Evolutionary conservation across 2,329 filamentous ascomycete species (phyloP).

Genomic region (Fusarium stilboides): DNA sequence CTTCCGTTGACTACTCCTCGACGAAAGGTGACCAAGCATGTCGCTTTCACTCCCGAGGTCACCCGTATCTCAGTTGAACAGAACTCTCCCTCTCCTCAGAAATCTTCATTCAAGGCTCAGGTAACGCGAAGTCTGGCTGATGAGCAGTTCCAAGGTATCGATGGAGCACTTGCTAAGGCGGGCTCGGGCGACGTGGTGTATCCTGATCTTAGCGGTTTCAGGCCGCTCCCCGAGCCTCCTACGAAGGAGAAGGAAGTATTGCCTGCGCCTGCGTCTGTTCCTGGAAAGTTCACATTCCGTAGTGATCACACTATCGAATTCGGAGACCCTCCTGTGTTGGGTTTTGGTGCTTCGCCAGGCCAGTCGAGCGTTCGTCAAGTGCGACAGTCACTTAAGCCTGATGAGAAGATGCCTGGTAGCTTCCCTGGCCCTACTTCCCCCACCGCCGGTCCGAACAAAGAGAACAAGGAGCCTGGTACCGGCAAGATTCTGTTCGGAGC

Average conservation of each 20-base stretch:
- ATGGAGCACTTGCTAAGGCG: slow-evolving; percentile 48
- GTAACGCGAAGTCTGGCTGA: slow-evolving; percentile 49
- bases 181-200: slow-evolving; percentile 61
- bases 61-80: slow-evolving; percentile 62
- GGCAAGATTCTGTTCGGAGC: slow-evolving; percentile 61
- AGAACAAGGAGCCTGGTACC: slow-evolving; percentile 64
- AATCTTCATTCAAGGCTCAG: slow-evolving; percentile 64
- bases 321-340: slow-evolving; percentile 61
- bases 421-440: slow-evolving; percentile 61
- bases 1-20: slow-evolving; percentile 76
- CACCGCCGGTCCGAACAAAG: slow-evolving; percentile 65
- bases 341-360: slow-evolving; percentile 71
- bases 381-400: slow-evolving; percentile 64
- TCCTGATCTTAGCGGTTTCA: slow-evolving; percentile 66
- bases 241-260: slow-evolving; percentile 43
- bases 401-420: slow-evolving; percentile 67
- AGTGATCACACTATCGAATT: slow-evolving; percentile 76
- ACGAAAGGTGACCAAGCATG: slow-evolving; percentile 77
- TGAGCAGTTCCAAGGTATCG: slow-evolving; percentile 52
- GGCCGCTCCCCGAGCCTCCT: slow-evolving; percentile 51
- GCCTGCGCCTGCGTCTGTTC: slow-evolving; percentile 58
- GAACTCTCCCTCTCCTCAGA: slow-evolving; percentile 71
- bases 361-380: slow-evolving; percentile 75
- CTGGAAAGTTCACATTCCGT: slow-evolving; percentile 76
- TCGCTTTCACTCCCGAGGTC: slow-evolving; percentile 83